These are phyloP conservation scores for Rhinocladiella mackenziei DNA, from an alignment of 2,329 filamentous ascomycete species.

Conservation along the genomic window DNA sequence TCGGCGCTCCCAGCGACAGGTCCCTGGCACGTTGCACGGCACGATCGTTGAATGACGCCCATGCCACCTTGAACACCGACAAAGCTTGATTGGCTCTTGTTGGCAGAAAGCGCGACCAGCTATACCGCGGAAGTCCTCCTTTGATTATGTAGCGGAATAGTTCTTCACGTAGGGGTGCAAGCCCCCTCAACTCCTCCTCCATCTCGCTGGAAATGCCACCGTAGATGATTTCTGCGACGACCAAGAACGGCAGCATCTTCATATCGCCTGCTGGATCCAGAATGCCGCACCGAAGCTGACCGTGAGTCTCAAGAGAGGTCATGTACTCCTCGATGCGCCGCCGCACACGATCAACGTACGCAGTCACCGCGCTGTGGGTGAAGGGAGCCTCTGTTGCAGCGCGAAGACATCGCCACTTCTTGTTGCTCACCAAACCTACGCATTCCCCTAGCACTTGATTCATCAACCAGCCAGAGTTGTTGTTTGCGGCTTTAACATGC, in stretches of 20 bases:
- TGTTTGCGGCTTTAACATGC: slow-evolving; percentile 42
- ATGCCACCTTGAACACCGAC: slow-evolving; percentile 32
- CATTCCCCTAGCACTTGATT: slow-evolving; percentile 43
- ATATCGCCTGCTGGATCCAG: slow-evolving; percentile 34
- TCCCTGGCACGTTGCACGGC: slow-evolving; percentile 14
- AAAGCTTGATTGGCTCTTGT: slow-evolving; percentile 31
- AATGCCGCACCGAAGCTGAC: slow-evolving; percentile 7
- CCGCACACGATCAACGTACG: slow-evolving; percentile 2
- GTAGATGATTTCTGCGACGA: slow-evolving; percentile 41
- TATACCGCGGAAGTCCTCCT: slow-evolving; percentile 36
- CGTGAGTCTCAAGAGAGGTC: neutral
- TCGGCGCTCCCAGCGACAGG: neutral
- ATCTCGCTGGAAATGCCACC: slow-evolving; percentile 32
- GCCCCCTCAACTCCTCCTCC: slow-evolving; percentile 27
- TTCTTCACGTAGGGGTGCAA: slow-evolving; percentile 32
- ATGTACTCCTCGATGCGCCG: slow-evolving; percentile 6
- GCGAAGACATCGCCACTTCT: slow-evolving; percentile 33
- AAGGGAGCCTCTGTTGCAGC: slow-evolving; percentile 29
- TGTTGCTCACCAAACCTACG: slow-evolving; percentile 40
- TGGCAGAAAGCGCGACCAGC: slow-evolving; percentile 31
- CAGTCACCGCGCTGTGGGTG: slow-evolving; percentile 1
- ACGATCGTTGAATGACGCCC: slow-evolving; percentile 36
- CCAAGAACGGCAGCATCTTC: slow-evolving; percentile 38
- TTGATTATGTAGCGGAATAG: slow-evolving; percentile 36
- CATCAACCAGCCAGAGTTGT: slow-evolving; percentile 43